Evolutionary conservation across 2,329 filamentous ascomycete species (phyloP).

Genomic region (Fusarium nygamai): DNA sequence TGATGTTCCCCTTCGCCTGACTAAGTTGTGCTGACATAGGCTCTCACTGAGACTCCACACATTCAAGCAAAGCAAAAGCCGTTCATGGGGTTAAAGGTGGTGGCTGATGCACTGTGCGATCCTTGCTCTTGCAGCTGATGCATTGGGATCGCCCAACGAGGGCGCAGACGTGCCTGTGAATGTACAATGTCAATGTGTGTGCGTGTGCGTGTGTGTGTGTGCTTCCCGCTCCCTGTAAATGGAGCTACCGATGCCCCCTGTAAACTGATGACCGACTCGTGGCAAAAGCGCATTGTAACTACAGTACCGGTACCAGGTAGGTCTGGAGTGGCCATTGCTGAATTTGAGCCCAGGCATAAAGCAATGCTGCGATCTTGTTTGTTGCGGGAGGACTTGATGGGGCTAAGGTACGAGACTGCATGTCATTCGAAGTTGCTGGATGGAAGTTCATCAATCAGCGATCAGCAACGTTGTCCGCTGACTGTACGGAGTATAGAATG

Average conservation of each 20-base stretch:
- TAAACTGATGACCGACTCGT: not conserved
- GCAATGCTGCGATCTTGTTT: conserved; percentile 14
- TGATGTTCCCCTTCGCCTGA: conserved; percentile 5
- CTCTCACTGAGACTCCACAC: conserved; percentile 11
- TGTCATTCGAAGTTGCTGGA: not conserved
- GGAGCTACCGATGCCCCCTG: conserved; percentile 24
- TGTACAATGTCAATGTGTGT: conserved; percentile 16
- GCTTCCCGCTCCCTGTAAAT: conserved; percentile 44
- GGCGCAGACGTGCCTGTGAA: conserved; percentile 30
- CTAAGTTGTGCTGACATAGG: not conserved
- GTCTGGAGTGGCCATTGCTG: conserved; percentile 7
- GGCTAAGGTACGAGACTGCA: not conserved
- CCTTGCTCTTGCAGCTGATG: conserved; percentile 31
- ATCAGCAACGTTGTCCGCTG: not conserved
- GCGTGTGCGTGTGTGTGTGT: conserved; percentile 23
- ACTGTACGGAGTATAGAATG: not conserved
- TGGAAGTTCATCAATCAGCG: not conserved
- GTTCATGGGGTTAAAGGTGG: conserved; percentile 20
- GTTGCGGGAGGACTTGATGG: not conserved
- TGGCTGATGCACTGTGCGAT: conserved; percentile 35
- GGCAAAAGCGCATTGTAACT: not conserved
- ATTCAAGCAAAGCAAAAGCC: conserved; percentile 21
- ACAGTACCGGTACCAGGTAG: not conserved
- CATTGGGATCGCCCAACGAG: conserved; percentile 25
- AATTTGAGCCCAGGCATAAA: conserved; percentile 9